Conservation (phyloP, 768 basidiomycete genomes). For the Lactarius quietus region DNA sequence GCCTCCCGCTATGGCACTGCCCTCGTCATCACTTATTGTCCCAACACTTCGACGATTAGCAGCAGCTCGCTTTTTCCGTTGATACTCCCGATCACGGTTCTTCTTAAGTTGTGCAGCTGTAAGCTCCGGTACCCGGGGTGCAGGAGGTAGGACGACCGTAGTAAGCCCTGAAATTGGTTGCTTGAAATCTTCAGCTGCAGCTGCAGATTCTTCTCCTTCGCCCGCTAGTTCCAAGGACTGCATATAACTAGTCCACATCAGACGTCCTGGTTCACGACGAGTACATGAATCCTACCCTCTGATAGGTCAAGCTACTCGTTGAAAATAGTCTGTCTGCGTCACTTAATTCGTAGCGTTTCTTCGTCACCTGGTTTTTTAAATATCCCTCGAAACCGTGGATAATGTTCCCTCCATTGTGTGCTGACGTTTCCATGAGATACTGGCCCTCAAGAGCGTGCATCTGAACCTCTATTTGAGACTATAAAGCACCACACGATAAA, state of each 20-base stretch:
- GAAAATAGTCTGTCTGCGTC: slow-evolving; percentile 82
- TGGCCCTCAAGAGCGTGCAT: slow-evolving; percentile 74
- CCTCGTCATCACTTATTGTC: slow-evolving; percentile 71
- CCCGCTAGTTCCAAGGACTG: slow-evolving; percentile 75
- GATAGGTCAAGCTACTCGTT: slow-evolving; percentile 71
- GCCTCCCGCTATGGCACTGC: slow-evolving; percentile 39
- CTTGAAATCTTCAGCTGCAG: slow-evolving; percentile 65
- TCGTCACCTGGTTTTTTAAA: slow-evolving; percentile 69
- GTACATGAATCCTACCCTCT: slow-evolving; percentile 49
- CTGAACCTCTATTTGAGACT: slow-evolving; percentile 76
- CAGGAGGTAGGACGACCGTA: slow-evolving; percentile 74
- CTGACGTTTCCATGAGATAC: slow-evolving; percentile 75
- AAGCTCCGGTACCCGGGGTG: slow-evolving; percentile 62
- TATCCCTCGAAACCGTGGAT: slow-evolving; percentile 86
- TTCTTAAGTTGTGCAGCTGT: slow-evolving; percentile 73
- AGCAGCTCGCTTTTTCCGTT: slow-evolving; percentile 67
- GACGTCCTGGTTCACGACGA: background rate
- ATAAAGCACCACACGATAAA: slow-evolving; percentile 1
- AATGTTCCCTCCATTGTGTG: slow-evolving; percentile 79
- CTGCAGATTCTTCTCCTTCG: slow-evolving; percentile 60
- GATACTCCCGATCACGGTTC: slow-evolving; percentile 76
- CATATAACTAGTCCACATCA: slow-evolving; percentile 14
- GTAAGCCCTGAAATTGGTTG: slow-evolving; percentile 70
- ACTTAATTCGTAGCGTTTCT: slow-evolving; percentile 70
- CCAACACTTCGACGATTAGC: slow-evolving; percentile 60